Base-by-base conservation (phyloP, 768 basidiomycete species). In the Leccinellum luteum region DNA sequence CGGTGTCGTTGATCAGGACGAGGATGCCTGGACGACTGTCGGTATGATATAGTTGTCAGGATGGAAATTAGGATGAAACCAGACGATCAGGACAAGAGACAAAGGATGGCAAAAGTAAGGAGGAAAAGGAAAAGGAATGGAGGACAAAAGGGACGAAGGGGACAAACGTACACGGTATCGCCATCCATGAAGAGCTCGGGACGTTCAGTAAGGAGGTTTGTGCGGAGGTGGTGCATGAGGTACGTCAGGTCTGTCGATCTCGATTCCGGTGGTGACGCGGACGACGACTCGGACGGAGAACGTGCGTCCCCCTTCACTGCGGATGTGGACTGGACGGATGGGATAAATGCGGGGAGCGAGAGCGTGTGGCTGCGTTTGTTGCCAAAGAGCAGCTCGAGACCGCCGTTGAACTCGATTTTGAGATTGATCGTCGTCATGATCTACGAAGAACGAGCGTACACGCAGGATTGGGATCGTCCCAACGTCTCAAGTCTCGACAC, bases 1-100 rank as follows among this genome's bases (percentile, higher is more conserved):
- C 96, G 1, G 92, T 92, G 65, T 96, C 92, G 67, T 98, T 98
- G 54, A 99, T 85, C n/a, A 99, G 79, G 4, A 98, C 96, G 3
- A 99, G 78, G 35, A 99, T 97, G 0, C 97, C 97, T 0, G 97
- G 97, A 9, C 97, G 94, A 38, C 97, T 96, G 66, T 1, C 6
- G 7, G 19, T 15, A 28, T 38, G 17, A n/a, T n/a, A 4, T 9
- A 34, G 2, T 34, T 34, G 0, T 17, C 34, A 15, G 15, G 7
- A 35, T 35, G 34, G 34, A 35, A 35, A 25, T 41, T 10, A n/a
- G 38, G 17, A 27, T 5, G 3, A 25, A 30, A 30, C 30, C 30
- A 30, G 15, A 3, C 10, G 2, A 15, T n/a, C n/a, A 5, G 25
- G 4, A 3, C 25, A 10, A 0, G 19, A 19, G 4, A 12, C 10